phyloP scores from a whole-genome alignment of 2,329 filamentous ascomycete genomes.

The Amesomyces nigricolor region DNA sequence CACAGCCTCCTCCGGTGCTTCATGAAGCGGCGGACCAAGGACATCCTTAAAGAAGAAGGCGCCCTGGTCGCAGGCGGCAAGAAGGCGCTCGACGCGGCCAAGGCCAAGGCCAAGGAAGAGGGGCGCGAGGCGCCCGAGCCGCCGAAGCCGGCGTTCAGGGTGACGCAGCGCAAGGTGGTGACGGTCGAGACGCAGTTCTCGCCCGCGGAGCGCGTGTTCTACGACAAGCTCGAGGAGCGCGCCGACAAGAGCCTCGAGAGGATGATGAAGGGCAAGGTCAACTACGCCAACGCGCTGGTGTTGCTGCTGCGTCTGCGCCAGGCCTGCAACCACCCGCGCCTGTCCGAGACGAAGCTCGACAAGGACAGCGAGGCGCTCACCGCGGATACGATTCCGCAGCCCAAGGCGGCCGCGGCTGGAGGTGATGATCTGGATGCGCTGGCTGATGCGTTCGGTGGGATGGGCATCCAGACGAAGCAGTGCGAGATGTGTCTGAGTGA shows the following conservation, averaged over 20 bases:
- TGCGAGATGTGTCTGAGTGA: slow-evolving; percentile 79
- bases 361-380: slow-evolving; percentile 82
- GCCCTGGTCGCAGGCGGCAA: slow-evolving; percentile 74
- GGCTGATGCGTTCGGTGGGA: slow-evolving; percentile 77
- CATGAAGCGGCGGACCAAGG: slow-evolving; percentile 98
- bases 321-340: slow-evolving; percentile 87
- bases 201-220: slow-evolving; percentile 75
- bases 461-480: slow-evolving; percentile 70
- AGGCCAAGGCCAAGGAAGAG: slow-evolving; percentile 39
- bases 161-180: slow-evolving; percentile 85
- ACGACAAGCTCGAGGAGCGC: slow-evolving; percentile 73
- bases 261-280: slow-evolving; percentile 79
- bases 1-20: slow-evolving; percentile 84
- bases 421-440: slow-evolving; percentile 68
- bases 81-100: slow-evolving; percentile 37
- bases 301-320: slow-evolving; percentile 86
- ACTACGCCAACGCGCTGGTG: slow-evolving; percentile 91
- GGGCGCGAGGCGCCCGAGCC: slow-evolving; percentile 37
- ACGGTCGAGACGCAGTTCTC: slow-evolving; percentile 74
- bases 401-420: slow-evolving; percentile 45
- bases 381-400: slow-evolving; percentile 50
- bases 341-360: slow-evolving; percentile 78
- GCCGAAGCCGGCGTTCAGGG: slow-evolving; percentile 69
- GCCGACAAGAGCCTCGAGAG: slow-evolving; percentile 81
- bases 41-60: slow-evolving; percentile 84